Base-by-base conservation (phyloP, 306 rosid species). In the Ormosia emarginata region DNA sequence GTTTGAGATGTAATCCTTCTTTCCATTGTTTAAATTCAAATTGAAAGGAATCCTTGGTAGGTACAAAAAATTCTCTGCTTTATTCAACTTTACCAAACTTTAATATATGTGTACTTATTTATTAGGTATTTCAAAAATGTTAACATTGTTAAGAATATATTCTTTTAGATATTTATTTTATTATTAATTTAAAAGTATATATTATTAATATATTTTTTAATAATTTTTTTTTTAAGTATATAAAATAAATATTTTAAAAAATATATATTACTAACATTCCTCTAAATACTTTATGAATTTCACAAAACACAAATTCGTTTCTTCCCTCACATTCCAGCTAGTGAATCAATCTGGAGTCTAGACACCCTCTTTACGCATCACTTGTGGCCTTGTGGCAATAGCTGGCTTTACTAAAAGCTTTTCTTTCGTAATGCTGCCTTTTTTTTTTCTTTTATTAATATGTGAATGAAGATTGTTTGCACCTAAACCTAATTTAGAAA, bases 241-340 rank as follows among this genome's bases (percentile, higher is more conserved):
- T 24, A 24, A 24, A 24, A 24, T 24, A 24, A 24, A 24, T 1
- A 24, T 24, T 0, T 24, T 1, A 24, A 24, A 24, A 24, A 24
- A 24, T 24, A 24, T 24, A 24, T 24, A 24, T 24, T 24, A 24
- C 1, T 24, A 24, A 24, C 24, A 24, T 24, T 24, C 24, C 1
- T 1, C 24, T n/a, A n/a, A n/a, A 1, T 15, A 12, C 67, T 47
- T 74, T 74, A 13, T 39, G 77, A 76, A 34, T 50, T 67, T 15
- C 11, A 40, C 18, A 24, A 15, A 5, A 65, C 36, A n/a, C 53
- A 34, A 67, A 63, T 73, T 78, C 58, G 34, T 2, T 7, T 50
- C 59, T 57, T 64, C 49, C 32, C 41, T 43, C 67, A 17, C 71
- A 41, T 74, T 68, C 82, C 79, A 82, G 66, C 79, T 79, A 53